phyloP scores from a whole-genome alignment of 1,139 yeast genomes.

The Nakaseomyces sp. region DNA sequence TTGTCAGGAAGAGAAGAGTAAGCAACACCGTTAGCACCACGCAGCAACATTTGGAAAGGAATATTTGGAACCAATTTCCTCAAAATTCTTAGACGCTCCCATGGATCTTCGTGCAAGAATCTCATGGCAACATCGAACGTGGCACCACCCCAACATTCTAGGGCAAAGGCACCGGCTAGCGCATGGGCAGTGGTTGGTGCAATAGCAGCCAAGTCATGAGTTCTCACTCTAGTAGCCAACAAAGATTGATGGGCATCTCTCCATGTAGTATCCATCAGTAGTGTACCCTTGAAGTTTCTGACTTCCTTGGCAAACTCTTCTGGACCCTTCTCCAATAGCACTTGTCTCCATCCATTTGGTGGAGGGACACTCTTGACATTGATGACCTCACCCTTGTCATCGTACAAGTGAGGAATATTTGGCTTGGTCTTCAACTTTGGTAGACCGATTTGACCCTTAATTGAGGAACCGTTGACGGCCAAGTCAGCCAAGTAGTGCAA shows the following conservation, averaged over 20 bases:
- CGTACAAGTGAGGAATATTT: constrained; percentile 60
- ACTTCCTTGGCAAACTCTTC: constrained; percentile 82
- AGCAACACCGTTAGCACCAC: constrained; percentile 99
- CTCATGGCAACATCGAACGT: constrained; percentile 98
- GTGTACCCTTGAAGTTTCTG: constrained; percentile 73
- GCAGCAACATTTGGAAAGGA: constrained; percentile 96
- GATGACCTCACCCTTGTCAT: constrained; percentile 44
- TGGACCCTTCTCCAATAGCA: constrained; percentile 77
- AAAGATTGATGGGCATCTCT: constrained; percentile 99
- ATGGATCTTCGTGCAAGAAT: constrained; percentile 96
- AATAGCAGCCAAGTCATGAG: constrained; percentile 80
- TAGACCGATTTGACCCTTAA: constrained; percentile 88
- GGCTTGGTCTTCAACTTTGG: constrained; percentile 79
- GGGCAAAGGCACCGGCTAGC: constrained; percentile 82
- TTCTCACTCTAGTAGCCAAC: constrained; percentile 94
- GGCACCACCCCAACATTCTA: constrained; percentile 99
- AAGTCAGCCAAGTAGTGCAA: constrained; percentile 84
- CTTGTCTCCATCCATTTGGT: constrained; percentile 86
- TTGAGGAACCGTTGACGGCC: constrained; percentile 89
- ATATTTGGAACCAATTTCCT: constrained; percentile 91
- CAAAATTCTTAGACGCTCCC: constrained; percentile 88
- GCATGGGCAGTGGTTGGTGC: constrained; percentile 94
- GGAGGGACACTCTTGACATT: constrained; percentile 48
- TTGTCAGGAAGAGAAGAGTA: constrained; percentile 96
- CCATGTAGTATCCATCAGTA: constrained; percentile 99